Evolutionary conservation across 2,329 filamentous ascomycete species (phyloP), one percentile per base, ranked within the genome.

Genomic region (Lachnellula willkommii): DNA sequence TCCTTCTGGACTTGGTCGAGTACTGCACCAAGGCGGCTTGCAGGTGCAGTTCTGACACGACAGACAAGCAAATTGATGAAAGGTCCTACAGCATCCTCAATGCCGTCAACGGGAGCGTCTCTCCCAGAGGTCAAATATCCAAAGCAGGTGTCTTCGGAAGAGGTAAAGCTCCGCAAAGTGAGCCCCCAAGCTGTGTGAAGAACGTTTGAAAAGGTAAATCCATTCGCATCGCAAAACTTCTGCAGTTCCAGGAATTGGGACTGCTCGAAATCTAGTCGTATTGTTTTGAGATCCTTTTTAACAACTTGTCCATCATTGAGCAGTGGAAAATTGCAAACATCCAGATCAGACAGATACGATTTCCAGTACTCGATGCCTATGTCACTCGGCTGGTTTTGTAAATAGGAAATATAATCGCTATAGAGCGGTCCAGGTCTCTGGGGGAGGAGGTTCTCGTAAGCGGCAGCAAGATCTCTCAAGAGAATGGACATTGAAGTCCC

Each of bases 21-120:
- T 9, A 66, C 51, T 12, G 62, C 56, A 7, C 52, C 39, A 9
- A 80, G 47, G 3, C 60, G 57, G 12, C 47, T 51, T 1, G 57
- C 39, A 9, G 58, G 39, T 1, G 56, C 56, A 0, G 66, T 26
- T 1, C 53, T 55, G 4, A 50, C 53, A 3, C 68, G 52, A 35
- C 65, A 68, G 20, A 59, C 63, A 8, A 70, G 62, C 56, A 74
- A 73, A 54, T 73, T 74, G 56, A 75, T 72, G 53, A 74, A 73
- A 5, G 73, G 69, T 2, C 77, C 77, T 40, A 78, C 73, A 28
- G 75, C 73, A 22, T 73, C 70, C 46, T 77, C 69, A 15, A 79
- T 74, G 1, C 71, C 71, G 3, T 71, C 65, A 15, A 79, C 65
- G 1, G 75, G 73, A 9, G 74, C 70, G 58, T 79, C 76, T 52